phyloP scores from a whole-genome alignment of 192 early-diverging fungal species.

The Backusella psychrophila region DNA sequence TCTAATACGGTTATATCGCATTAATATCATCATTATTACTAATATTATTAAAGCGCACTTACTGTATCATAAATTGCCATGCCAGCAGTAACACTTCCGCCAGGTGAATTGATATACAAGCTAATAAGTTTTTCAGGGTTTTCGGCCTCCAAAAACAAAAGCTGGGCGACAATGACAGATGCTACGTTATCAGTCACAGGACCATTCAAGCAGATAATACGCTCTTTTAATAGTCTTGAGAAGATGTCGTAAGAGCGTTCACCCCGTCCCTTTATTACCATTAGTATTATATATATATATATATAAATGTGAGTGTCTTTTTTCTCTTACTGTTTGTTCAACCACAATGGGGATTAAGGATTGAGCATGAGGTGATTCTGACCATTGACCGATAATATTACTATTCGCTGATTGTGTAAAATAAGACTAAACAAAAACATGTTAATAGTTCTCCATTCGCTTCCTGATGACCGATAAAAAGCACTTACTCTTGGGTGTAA shows the following conservation, averaged over 20 bases:
- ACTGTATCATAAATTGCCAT: slow-evolving; percentile 93
- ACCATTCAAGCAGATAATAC: slow-evolving; percentile 96
- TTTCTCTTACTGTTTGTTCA: slow-evolving; percentile 56
- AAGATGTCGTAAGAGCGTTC: slow-evolving; percentile 98
- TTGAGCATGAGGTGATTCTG: slow-evolving; percentile 29
- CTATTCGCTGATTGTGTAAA: background rate
- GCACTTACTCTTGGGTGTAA: background rate
- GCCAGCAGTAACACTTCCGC: slow-evolving; percentile 92
- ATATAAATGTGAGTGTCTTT: background rate
- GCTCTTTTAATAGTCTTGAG: slow-evolving; percentile 93
- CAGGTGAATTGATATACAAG: slow-evolving; percentile 97
- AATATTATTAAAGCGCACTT: slow-evolving; percentile 12
- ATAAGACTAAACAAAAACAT: background rate
- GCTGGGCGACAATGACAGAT: slow-evolving; percentile 89
- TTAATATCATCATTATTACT: background rate
- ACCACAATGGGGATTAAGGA: slow-evolving; percentile 63
- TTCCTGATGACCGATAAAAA: background rate
- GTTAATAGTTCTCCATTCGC: background rate
- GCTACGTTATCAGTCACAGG: slow-evolving; percentile 81
- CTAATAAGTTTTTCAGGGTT: slow-evolving; percentile 91
- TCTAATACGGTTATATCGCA: slow-evolving; percentile 3
- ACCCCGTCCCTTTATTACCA: slow-evolving; percentile 60
- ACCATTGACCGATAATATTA: slow-evolving; percentile 18
- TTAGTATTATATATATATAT: background rate
- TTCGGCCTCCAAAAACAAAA: slow-evolving; percentile 94